Evolutionary conservation across 306 rosid species (phyloP).

Genomic region (Rosa persica): DNA sequence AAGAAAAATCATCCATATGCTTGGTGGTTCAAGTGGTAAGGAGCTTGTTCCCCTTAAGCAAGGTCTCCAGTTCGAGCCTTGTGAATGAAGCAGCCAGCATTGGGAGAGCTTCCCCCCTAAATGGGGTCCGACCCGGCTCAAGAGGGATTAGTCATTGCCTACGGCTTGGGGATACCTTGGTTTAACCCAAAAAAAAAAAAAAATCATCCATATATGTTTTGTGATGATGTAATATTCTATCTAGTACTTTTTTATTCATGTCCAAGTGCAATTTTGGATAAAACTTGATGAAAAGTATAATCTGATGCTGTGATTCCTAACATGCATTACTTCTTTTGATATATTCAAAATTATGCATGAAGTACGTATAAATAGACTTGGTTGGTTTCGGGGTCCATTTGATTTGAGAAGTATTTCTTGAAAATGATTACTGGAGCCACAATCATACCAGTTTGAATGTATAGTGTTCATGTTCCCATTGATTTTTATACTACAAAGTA

Average conservation of each 20-base stretch:
- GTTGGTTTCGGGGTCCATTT: background rate
- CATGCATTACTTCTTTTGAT: background rate
- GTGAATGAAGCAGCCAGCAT: too few species aligned
- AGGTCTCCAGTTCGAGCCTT: too few species aligned
- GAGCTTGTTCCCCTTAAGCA: too few species aligned
- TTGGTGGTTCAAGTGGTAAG: too few species aligned
- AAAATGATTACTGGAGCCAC: conserved; percentile 11
- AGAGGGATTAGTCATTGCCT: too few species aligned
- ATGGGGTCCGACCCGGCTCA: too few species aligned
- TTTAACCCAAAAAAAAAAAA: too few species aligned
- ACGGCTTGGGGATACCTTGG: too few species aligned
- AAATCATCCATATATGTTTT: background rate
- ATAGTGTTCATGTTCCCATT: conserved; percentile 2
- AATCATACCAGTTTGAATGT: conserved; percentile 4
- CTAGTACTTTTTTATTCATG: background rate
- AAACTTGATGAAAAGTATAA: background rate
- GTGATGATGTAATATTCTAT: background rate
- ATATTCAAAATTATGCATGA: background rate
- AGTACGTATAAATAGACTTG: conserved; percentile 2
- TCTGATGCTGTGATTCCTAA: conserved; percentile 2
- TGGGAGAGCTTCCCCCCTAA: too few species aligned
- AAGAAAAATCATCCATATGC: background rate
- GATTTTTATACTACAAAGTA: background rate
- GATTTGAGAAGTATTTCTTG: conserved; percentile 23
- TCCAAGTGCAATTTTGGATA: background rate